Evolutionary conservation across 2,329 filamentous ascomycete species (phyloP).

Genomic region (Beauveria varroae): DNA sequence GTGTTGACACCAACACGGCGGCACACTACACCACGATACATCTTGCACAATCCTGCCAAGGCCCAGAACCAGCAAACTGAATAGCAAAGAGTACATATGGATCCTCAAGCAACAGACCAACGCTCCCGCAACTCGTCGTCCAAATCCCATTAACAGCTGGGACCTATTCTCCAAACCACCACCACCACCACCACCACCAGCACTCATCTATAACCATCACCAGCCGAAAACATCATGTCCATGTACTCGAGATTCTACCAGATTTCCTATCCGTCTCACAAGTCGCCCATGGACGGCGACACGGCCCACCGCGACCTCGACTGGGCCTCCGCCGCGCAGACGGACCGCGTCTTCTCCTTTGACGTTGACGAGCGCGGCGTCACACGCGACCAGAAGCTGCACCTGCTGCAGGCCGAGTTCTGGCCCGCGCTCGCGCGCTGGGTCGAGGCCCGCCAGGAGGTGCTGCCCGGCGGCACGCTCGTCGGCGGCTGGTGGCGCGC

Average conservation of each 20-base stretch:
- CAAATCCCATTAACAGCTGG: neutral
- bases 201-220: neutral
- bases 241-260: slow-evolving; percentile 12
- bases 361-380: slow-evolving; percentile 12
- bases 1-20: neutral
- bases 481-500: slow-evolving; percentile 19
- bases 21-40: neutral
- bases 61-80: neutral
- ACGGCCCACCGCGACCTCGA: slow-evolving; percentile 17
- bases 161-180: neutral
- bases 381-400: slow-evolving; percentile 15
- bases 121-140: slow-evolving; percentile 11
- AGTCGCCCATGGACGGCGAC: slow-evolving; percentile 18
- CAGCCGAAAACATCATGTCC: neutral
- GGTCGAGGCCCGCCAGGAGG: slow-evolving; percentile 17
- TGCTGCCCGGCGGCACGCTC: slow-evolving; percentile 16
- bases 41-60: neutral
- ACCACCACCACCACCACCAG: neutral
- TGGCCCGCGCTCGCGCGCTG: slow-evolving; percentile 21
- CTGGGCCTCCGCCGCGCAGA: slow-evolving; percentile 16
- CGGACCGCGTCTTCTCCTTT: slow-evolving; percentile 16
- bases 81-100: slow-evolving; percentile 4
- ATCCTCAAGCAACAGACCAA: slow-evolving; percentile 7
- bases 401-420: slow-evolving; percentile 18
- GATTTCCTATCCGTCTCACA: slow-evolving; percentile 18